phyloP scores from a whole-genome alignment of 2,329 filamentous ascomycete genomes.

The Fusarium circinatum region DNA sequence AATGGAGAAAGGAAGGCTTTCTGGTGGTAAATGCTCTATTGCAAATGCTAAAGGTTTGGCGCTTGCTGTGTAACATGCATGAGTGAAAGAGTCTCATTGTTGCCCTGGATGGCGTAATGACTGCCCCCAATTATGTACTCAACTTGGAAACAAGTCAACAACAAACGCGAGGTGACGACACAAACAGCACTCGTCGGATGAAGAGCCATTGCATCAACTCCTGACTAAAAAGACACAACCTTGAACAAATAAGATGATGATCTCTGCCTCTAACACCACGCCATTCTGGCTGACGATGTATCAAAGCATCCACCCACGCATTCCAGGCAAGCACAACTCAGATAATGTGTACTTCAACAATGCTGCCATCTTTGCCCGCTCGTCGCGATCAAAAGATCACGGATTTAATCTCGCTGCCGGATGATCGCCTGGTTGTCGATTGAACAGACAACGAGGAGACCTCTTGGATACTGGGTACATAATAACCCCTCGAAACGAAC shows the following conservation, averaged over 20 bases:
- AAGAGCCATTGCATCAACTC: too few species aligned
- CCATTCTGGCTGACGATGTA: background rate
- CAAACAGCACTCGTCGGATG: background rate
- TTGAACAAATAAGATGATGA: background rate
- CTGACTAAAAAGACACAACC: background rate
- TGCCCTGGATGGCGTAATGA: background rate
- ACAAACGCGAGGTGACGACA: background rate
- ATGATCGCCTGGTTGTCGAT: background rate
- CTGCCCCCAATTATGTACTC: background rate
- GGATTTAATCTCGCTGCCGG: rapidly evolving
- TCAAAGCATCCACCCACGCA: rapidly evolving
- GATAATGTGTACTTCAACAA: rapidly evolving
- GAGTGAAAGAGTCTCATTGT: too few species aligned
- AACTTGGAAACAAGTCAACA: background rate
- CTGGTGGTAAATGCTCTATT: background rate
- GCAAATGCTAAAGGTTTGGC: rapidly evolving
- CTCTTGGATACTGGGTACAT: too few species aligned
- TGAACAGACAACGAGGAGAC: rapidly evolving
- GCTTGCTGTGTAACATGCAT: background rate
- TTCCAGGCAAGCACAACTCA: rapidly evolving
- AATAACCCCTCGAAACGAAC: rapidly evolving
- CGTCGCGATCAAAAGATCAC: rapidly evolving
- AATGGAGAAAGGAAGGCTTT: background rate
- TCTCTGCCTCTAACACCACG: too few species aligned
- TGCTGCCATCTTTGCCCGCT: rapidly evolving